Evolutionary conservation across 2,329 filamentous ascomycete genomes (phyloP).

Genomic region (Penicillium sp.): DNA sequence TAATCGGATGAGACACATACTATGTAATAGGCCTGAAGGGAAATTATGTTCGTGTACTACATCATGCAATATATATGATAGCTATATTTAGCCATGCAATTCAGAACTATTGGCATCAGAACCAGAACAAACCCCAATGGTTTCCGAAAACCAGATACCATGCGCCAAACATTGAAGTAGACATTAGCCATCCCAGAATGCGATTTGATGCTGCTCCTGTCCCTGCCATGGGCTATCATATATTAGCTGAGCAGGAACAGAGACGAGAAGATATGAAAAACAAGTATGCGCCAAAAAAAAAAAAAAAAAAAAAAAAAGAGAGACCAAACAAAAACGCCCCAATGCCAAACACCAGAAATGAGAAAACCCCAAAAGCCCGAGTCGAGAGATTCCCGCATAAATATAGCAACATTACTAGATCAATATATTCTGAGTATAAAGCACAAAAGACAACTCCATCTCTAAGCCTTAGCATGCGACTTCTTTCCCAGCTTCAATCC

Average conservation of each 20-base stretch:
- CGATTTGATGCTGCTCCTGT: neutral
- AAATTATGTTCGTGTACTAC: neutral
- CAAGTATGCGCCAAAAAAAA: neutral
- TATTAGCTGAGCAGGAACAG: neutral
- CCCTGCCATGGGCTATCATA: neutral
- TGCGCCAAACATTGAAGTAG: slow-evolving; percentile 2
- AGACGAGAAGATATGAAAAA: neutral
- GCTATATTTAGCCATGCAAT: neutral
- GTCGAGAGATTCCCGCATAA: neutral
- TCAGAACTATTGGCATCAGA: neutral
- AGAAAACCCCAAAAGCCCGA: neutral
- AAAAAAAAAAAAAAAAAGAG: too few species aligned
- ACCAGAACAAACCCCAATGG: neutral
- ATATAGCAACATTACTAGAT: neutral
- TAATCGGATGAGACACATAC: neutral
- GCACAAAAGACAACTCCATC: neutral
- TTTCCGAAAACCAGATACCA: neutral
- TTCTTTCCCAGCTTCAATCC: slow-evolving; percentile 25
- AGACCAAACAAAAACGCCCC: neutral
- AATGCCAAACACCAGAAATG: neutral
- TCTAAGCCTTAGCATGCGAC: slow-evolving; percentile 14
- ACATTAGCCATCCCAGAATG: slow-evolving; percentile 7
- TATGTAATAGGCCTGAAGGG: neutral
- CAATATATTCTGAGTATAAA: neutral
- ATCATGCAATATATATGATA: neutral